Evolutionary conservation across 495 filamentous ascomycete species (phyloP), one percentile per base, ranked within the genome.

Genomic region (Tuber aestivum): DNA sequence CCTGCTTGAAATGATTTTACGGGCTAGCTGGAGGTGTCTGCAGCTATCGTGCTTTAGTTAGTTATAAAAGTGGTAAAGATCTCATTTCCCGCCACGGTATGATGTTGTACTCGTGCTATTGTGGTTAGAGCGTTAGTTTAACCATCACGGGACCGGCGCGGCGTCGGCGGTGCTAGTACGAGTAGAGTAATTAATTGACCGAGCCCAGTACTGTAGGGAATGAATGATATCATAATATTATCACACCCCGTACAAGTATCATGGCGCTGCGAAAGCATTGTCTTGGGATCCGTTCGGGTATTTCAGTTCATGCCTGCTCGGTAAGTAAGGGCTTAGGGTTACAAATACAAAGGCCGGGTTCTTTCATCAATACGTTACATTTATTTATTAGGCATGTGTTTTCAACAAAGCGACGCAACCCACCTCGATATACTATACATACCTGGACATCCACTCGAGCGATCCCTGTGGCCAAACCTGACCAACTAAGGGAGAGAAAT

Each of bases 291-390:
- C n/a, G n/a, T n/a, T n/a, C n/a, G n/a, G n/a, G n/a, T n/a, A n/a
- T n/a, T n/a, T n/a, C n/a, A n/a, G n/a, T n/a, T n/a, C n/a, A n/a
- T n/a, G n/a, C n/a, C n/a, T n/a, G n/a, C n/a, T n/a, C n/a, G n/a
- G n/a, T 27, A 65, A n/a, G 48, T n/a, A 56, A 65, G 56, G 56
- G 56, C 56, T 65, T 65, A 65, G 56, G 56, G 56, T 65, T 65
- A 65, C 12, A 14, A 14, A 32, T 32, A 27, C n/a, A 16, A 65
- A 16, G 12, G 56, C 18, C 12, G 3, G 32, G 18, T 65, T 27
- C 56, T 65, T 65, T 65, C 56, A 65, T 65, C 56, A 3, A 18
- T 65, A n/a, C n/a, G n/a, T n/a, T n/a, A n/a, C n/a, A n/a, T 2
- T 61, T 61, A 61, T 61, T 61, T 61, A 61, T 61, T 32, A 32